A percentile compares a stretch with the other conserved stretches of the same genome.
phyloP scores from a whole-genome alignment of 73 alveolate species.

The Uronychia binucleata region DNA sequence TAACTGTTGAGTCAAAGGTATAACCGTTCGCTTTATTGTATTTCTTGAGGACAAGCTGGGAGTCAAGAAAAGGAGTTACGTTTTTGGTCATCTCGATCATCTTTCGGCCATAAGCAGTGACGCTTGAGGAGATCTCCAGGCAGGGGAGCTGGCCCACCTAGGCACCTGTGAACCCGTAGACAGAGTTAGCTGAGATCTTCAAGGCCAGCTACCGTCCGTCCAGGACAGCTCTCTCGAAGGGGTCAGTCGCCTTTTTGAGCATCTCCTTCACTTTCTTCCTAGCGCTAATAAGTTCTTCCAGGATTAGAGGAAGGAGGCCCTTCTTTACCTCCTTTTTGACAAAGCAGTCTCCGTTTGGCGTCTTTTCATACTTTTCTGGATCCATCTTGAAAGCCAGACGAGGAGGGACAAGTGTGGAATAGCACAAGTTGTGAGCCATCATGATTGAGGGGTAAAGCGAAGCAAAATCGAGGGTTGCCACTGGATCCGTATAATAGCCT shows the following conservation, averaged over 20 bases:
- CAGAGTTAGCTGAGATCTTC: conserved; percentile 99
- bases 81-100: conserved; percentile 82
- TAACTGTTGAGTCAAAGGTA: conserved; percentile 92
- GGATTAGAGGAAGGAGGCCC: conserved; percentile 97
- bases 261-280: conserved; percentile 95
- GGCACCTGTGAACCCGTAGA: conserved; percentile 99
- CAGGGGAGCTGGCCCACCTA: conserved; percentile 99
- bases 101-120: conserved; percentile 92
- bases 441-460: conserved; percentile 99
- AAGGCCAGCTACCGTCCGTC: conserved; percentile 99
- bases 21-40: conserved; percentile 92
- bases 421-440: conserved; percentile 99
- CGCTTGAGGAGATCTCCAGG: conserved; percentile 95
- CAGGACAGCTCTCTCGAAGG: conserved; percentile 95
- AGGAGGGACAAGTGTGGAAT: conserved; percentile 86
- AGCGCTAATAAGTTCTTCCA: conserved; percentile 98
- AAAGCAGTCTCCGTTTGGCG: conserved; percentile 97
- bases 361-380: conserved; percentile 76
- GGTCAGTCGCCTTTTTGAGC: conserved; percentile 91
- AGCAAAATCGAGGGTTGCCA: conserved; percentile 99
- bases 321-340: conserved; percentile 87
- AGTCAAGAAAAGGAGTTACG: conserved; percentile 11
- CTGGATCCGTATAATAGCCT: conserved; percentile 97
- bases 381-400: conserved; percentile 27
- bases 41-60: conserved; percentile 59